A percentile compares a stretch with the other conserved stretches of the same genome.
These are phyloP conservation scores for Marasmius sp. DNA, from an alignment of 1,284 basidiomycete genomes.

Conservation along the genomic window DNA sequence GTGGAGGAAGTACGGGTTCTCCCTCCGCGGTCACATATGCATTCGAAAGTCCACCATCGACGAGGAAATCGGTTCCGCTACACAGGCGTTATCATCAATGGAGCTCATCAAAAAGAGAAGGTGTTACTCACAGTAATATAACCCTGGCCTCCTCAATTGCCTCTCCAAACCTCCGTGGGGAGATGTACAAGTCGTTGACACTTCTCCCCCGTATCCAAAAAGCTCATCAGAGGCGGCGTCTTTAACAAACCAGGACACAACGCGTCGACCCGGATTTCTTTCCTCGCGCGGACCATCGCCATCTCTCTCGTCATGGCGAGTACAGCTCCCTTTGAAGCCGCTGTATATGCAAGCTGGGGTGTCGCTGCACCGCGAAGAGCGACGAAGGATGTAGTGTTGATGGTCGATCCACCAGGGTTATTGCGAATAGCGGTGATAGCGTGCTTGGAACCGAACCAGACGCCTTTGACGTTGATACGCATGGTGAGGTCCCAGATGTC, in stretches of 20 bases:
- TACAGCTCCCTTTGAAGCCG: slow-evolving; percentile 79
- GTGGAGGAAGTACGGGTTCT: slow-evolving; percentile 66
- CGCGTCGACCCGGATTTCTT: slow-evolving; percentile 93
- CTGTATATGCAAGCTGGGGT: slow-evolving; percentile 91
- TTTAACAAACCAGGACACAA: slow-evolving; percentile 66
- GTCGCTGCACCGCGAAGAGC: slow-evolving; percentile 93
- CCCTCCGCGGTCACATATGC: slow-evolving; percentile 87
- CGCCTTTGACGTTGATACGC: slow-evolving; percentile 95
- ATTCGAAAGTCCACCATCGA: slow-evolving; percentile 87
- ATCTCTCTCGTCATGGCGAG: slow-evolving; percentile 98
- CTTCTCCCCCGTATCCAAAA: slow-evolving; percentile 96
- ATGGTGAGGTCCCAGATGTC: slow-evolving; percentile 94
- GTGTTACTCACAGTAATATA: slow-evolving; percentile 68
- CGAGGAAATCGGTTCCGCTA: slow-evolving; percentile 91
- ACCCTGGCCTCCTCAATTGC: slow-evolving; percentile 91
- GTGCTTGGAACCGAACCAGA: slow-evolving; percentile 98
- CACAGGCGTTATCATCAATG: slow-evolving; percentile 3
- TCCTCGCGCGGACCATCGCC: slow-evolving; percentile 95
- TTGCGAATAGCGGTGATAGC: slow-evolving; percentile 94
- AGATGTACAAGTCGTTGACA: slow-evolving; percentile 88
- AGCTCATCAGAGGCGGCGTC: slow-evolving; percentile 87
- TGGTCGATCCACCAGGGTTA: slow-evolving; percentile 93
- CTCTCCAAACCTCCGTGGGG: slow-evolving; percentile 94
- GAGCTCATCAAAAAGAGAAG: neutral
- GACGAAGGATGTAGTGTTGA: slow-evolving; percentile 97